phyloP scores from a whole-genome alignment of 2,329 filamentous ascomycete species.

The Fusarium veterinarium region DNA sequence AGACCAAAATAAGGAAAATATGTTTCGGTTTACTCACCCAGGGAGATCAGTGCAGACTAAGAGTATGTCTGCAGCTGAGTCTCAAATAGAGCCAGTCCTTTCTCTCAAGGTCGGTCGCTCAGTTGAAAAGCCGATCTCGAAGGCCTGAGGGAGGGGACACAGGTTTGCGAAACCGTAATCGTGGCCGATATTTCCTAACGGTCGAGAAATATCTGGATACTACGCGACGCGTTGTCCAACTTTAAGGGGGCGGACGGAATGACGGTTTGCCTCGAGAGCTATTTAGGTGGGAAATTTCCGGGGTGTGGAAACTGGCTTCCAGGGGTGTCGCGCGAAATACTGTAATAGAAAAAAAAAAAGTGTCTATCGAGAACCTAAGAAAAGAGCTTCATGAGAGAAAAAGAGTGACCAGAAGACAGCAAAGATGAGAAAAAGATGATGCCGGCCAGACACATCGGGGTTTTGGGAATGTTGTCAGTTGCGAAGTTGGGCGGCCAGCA shows the following conservation, averaged over 20 bases:
- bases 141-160: constrained; percentile 31
- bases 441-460: constrained; percentile 50
- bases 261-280: constrained; percentile 34
- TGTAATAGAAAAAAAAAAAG: constrained; percentile 18
- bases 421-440: constrained; percentile 39
- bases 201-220: constrained; percentile 36
- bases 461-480: constrained; percentile 22
- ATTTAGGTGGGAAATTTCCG: constrained; percentile 40
- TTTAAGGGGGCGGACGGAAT: constrained; percentile 44
- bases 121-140: constrained; percentile 42
- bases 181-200: constrained; percentile 29
- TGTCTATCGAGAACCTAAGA: constrained; percentile 36
- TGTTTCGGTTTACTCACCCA: constrained; percentile 54
- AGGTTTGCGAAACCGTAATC: constrained; percentile 34
- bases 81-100: constrained; percentile 53
- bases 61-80: constrained; percentile 66
- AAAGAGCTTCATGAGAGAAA: constrained; percentile 46
- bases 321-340: constrained; percentile 37
- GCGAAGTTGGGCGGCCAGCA: constrained; percentile 22
- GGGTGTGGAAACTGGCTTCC: constrained; percentile 41
- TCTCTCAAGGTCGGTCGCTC: constrained; percentile 44
- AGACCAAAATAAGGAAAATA: constrained; percentile 19
- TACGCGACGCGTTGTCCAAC: constrained; percentile 51
- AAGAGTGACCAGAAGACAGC: constrained; percentile 40
- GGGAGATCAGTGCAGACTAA: constrained; percentile 74